phyloP scores from a whole-genome alignment of 306 rosid species.

The Vigna hirtella region DNA sequence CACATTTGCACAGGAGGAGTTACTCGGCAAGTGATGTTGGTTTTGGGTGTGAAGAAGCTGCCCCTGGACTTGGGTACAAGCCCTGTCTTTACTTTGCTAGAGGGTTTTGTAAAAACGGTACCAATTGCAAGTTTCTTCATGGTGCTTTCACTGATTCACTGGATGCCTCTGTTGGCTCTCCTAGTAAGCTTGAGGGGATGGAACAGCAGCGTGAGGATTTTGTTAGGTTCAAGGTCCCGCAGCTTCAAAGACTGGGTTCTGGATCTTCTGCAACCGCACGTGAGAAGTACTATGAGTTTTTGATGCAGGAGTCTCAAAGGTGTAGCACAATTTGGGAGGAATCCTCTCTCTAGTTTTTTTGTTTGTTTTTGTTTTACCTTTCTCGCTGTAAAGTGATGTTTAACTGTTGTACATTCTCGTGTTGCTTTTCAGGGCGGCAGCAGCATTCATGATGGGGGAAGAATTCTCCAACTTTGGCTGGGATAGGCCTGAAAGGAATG shows the following conservation, averaged over 20 bases:
- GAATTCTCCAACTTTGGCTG: conserved; percentile 71
- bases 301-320: conserved; percentile 80
- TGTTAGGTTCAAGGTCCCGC: conserved; percentile 69
- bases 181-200: conserved; percentile 63
- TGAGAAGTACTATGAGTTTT: conserved; percentile 70
- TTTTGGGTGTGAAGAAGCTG: conserved; percentile 72
- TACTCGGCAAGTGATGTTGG: conserved; percentile 83
- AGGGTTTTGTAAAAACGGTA: conserved; percentile 92
- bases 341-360: background rate
- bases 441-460: conserved; percentile 74
- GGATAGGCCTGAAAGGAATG: conserved; percentile 79
- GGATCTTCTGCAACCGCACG: conserved; percentile 69
- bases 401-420: conserved; percentile 28
- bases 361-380: background rate
- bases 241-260: conserved; percentile 68
- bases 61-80: conserved; percentile 67
- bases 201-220: conserved; percentile 83
- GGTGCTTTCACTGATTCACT: conserved; percentile 63
- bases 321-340: conserved; percentile 4
- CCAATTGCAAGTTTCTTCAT: conserved; percentile 86
- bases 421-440: conserved; percentile 61
- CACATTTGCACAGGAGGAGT: conserved; percentile 79
- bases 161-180: conserved; percentile 80
- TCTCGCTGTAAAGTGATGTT: conserved; percentile 11
- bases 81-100: conserved; percentile 91